Evolutionary conservation across 2,329 filamentous ascomycete genomes (phyloP), one percentile per base, ranked within the genome.

Genomic region (Colletotrichum spaethianum): DNA sequence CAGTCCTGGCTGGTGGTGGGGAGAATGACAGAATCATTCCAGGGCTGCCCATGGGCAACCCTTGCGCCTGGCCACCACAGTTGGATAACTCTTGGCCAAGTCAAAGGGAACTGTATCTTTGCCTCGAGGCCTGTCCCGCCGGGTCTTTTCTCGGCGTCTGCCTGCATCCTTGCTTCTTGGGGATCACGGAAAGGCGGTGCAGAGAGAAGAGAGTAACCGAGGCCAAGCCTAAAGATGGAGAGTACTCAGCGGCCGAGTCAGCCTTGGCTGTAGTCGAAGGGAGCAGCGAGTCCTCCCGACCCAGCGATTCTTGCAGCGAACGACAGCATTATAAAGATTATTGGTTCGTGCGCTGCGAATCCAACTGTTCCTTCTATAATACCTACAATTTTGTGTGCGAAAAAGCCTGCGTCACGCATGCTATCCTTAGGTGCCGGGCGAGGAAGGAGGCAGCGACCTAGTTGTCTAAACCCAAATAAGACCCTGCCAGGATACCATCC

Each of bases 261-360:
- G 20, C 20, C 42, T 44, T 44, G 42, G 20, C n/a, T 8, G 42
- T 12, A 7, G 42, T 8, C 48, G 7, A 28, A 52, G 26, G 28
- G 26, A 9, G 3, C 23, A 3, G 26, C 14, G 23, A 18, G 23
- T 3, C 12, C 4, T 5, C 20, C 12, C 8, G n/a, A 2, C 1
- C 42, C 42, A 44, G 6, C 18, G 7, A 44, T 18, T 4, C 46
- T 50, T 12, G 46, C 46, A 20, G 9, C 23, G 26, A 26, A 52
- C 26, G 5, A 20, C 3, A 12, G 4, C 6, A 12, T 31, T 52
- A 31, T 9, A 1, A 31, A 12, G 16, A 31, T 4, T 3, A 2
- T 12, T 20, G 9, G 16, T 31, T 1, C 18, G 0, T 6, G 14
- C 1, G 7, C 23, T 1, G 23, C 14, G 14, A 20, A 2, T 5